Base-by-base conservation (phyloP, 1,284 basidiomycete species). In the Microbotryum lychnidis-dioicae region DNA sequence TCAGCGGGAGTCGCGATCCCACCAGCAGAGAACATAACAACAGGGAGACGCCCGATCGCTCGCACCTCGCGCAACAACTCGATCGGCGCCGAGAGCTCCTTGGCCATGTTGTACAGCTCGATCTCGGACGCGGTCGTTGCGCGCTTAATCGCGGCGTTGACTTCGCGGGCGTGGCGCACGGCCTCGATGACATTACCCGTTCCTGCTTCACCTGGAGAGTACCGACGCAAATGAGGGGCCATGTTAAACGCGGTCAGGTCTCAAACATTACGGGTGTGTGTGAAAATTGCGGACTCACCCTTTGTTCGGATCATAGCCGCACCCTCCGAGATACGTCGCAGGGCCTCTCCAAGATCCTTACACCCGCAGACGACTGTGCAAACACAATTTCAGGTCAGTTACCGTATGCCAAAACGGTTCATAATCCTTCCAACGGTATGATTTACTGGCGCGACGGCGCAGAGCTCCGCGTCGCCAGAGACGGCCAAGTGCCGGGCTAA, bases 141-240 rank as follows among this genome's bases (percentile, higher is more conserved):
- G 71, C 83, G 83, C 70, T 89, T 83, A 76, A 98, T 97, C 74
- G 93, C 90, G 69, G 84, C 80, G 79, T 80, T 84, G 63, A 94
- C 84, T 27, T 86, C 80, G 59, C 94, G 85, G 72, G 89, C 85
- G 80, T 97, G 94, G 67, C 90, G 84, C 60, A 97, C 94, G 50
- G 91, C 92, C 64, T 97, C 94, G 67, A 97, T 91, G 56, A 97
- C 89, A 76, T 99, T 97, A 48, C 96, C 94, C 0, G 94, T 98
- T 47, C 94, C 94, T 27, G 94, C 94, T 77, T 76, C 75, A 25
- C 66, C 65, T 67, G 55, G 6, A 31, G 31, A 25, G 16, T 5
- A 3, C 1, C 3, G 31, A 18, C 2, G 7, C 10, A 9, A 51
- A 6, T 14, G 37, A 37, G 37, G 9, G 1, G 9, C 14, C 9